Conservation (phyloP, 139 green algal genomes). For the Zygnema circumcarinatum region DNA sequence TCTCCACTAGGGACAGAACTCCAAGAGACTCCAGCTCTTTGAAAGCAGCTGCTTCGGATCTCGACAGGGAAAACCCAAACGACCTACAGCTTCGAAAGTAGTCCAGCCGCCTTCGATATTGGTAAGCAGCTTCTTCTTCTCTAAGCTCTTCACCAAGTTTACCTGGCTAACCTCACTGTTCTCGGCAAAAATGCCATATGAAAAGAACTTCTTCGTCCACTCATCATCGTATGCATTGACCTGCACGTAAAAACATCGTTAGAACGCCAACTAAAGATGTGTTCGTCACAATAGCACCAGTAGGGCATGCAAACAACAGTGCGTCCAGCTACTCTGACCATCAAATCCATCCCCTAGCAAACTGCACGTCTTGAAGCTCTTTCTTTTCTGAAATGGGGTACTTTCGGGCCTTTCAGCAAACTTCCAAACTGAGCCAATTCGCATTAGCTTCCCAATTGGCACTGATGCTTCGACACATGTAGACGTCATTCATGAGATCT, state of each 20-base stretch:
- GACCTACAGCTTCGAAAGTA: constrained; percentile 72
- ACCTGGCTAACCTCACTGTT: constrained; percentile 25
- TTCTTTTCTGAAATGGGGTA: not conserved
- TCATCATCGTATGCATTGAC: constrained; percentile 47
- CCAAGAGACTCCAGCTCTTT: constrained; percentile 64
- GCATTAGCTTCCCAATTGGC: too few species aligned
- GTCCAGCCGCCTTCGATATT: constrained; percentile 68
- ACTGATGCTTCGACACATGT: too few species aligned
- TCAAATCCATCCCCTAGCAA: too few species aligned
- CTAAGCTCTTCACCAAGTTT: constrained; percentile 51
- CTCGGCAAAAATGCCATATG: constrained; percentile 41
- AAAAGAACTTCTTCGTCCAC: constrained; percentile 56
- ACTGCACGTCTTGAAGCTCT: not conserved
- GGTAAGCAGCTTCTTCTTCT: constrained; percentile 61
- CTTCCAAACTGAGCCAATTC: too few species aligned
- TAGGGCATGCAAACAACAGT: too few species aligned
- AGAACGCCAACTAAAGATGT: not conserved
- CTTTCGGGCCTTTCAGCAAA: not conserved
- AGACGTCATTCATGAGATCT: too few species aligned
- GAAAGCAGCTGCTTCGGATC: constrained; percentile 76
- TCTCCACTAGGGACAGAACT: constrained; percentile 48
- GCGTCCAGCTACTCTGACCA: too few species aligned
- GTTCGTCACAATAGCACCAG: not conserved
- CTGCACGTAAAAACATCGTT: constrained; percentile 18
- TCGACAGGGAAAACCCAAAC: constrained; percentile 74